phyloP scores from a whole-genome alignment of 2,329 filamentous ascomycete genomes.

The Neopestalotiopsis clavispora region DNA sequence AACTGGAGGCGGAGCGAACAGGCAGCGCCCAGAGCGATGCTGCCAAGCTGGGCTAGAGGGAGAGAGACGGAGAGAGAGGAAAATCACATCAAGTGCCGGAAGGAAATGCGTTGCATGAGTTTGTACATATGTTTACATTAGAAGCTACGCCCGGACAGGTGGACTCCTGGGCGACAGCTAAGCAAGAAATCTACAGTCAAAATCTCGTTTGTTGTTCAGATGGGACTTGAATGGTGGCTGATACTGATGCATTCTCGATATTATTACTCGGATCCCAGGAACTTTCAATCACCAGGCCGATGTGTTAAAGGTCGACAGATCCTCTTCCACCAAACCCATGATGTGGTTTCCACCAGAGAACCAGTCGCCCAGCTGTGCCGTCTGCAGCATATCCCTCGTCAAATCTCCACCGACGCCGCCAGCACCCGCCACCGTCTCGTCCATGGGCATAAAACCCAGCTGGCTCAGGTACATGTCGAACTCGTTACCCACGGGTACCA shows the following conservation, averaged over 20 bases:
- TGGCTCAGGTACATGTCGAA: conserved; percentile 39
- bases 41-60: conserved; percentile 14
- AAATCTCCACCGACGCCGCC: not conserved
- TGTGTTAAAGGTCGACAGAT: conserved; percentile 35
- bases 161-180: not conserved
- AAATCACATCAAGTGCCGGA: not conserved
- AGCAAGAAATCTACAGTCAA: conserved; percentile 2
- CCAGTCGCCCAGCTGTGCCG: conserved; percentile 39
- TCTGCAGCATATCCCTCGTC: conserved; percentile 25
- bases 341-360: conserved; percentile 39
- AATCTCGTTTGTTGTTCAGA: conserved; percentile 3
- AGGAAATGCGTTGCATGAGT: conserved; percentile 4
- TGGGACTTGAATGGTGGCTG: not conserved
- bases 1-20: conserved; percentile 77
- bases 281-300: conserved; percentile 22
- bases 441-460: conserved; percentile 38
- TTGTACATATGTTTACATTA: conserved; percentile 18
- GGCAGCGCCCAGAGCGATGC: conserved; percentile 18
- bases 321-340: conserved; percentile 38
- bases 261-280: not conserved
- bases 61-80: not conserved
- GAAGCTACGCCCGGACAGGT: not conserved
- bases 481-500: conserved; percentile 34
- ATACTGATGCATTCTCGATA: not conserved
- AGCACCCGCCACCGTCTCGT: conserved; percentile 18